Percentiles rank a stretch among this genome's conserved stretches.
Conservation (phyloP, 225 moss, liverwort and hornwort species). For the Straminergon stramineum region DNA sequence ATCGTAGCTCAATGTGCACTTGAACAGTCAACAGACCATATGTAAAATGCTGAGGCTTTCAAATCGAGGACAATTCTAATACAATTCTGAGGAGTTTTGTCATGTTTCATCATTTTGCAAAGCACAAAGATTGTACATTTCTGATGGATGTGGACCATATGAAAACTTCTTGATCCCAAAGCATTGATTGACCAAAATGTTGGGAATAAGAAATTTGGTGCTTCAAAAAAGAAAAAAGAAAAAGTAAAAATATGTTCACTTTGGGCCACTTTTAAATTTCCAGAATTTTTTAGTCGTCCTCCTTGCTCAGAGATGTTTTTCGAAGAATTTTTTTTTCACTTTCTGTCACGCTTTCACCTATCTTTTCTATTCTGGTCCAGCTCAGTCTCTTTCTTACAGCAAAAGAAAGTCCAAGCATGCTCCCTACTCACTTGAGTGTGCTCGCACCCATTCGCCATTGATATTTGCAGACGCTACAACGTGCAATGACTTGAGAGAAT, state of each 20-base stretch:
- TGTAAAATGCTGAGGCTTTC: background rate
- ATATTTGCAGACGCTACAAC: too few species aligned
- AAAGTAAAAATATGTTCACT: background rate
- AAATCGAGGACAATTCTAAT: background rate
- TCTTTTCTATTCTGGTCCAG: background rate
- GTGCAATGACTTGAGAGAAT: background rate
- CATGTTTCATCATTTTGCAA: background rate
- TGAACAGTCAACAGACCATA: background rate
- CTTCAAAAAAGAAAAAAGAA: background rate
- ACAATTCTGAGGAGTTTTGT: background rate
- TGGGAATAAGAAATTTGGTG: background rate
- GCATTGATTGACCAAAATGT: background rate
- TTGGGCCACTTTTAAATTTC: background rate
- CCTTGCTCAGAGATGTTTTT: background rate
- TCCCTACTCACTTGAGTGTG: background rate
- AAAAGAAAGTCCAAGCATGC: background rate
- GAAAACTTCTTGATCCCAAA: background rate
- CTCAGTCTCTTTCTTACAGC: background rate
- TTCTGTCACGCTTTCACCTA: background rate
- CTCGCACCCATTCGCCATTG: background rate
- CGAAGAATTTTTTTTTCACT: background rate
- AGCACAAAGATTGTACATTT: background rate
- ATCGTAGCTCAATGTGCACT: background rate
- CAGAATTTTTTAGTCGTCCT: background rate
- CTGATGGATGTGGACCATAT: background rate